A percentile compares a stretch with the other conserved stretches of the same genome.
These are phyloP conservation scores for Paulownia fortunei DNA, from an alignment of 257 asterid species.

Conservation along the genomic window DNA sequence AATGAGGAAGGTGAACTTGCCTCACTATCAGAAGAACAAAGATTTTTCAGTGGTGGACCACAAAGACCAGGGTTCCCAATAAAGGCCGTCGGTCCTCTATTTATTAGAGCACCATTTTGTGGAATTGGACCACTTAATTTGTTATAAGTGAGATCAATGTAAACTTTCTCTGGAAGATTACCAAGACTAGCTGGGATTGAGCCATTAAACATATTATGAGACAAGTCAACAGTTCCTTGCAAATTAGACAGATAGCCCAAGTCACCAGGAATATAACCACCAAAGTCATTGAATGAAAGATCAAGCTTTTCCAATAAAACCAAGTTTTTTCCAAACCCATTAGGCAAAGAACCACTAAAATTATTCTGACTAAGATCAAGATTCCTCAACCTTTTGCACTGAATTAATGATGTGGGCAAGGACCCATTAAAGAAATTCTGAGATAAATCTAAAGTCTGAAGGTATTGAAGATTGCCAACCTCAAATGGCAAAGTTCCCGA, in stretches of 20 bases:
- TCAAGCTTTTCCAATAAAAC: constrained; percentile 67
- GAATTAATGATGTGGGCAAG: constrained; percentile 57
- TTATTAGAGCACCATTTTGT: constrained; percentile 80
- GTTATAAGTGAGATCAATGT: constrained; percentile 82
- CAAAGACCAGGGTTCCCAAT: constrained; percentile 84
- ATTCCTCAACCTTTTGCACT: constrained; percentile 63
- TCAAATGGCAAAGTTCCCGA: constrained; percentile 75
- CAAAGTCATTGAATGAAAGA: constrained; percentile 64
- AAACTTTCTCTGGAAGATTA: constrained; percentile 84
- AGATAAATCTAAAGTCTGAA: constrained; percentile 72
- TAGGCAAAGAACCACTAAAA: constrained; percentile 67
- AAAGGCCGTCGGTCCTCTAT: constrained; percentile 96
- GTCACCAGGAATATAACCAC: constrained; percentile 72
- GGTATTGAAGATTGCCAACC: constrained; percentile 66
- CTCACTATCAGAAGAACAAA: constrained; percentile 55
- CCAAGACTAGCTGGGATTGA: constrained; percentile 82
- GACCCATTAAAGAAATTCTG: constrained; percentile 72
- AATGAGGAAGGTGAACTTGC: constrained; percentile 60
- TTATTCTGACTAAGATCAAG: constrained; percentile 68
- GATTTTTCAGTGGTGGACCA: constrained; percentile 84
- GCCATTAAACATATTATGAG: constrained; percentile 76
- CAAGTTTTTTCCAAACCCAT: constrained; percentile 63
- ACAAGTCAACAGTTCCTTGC: constrained; percentile 78
- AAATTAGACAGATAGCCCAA: constrained; percentile 70
- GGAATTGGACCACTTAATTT: constrained; percentile 85